These are phyloP conservation scores for Penstemon davidsonii DNA, from an alignment of 257 asterid species.

Conservation along the genomic window DNA sequence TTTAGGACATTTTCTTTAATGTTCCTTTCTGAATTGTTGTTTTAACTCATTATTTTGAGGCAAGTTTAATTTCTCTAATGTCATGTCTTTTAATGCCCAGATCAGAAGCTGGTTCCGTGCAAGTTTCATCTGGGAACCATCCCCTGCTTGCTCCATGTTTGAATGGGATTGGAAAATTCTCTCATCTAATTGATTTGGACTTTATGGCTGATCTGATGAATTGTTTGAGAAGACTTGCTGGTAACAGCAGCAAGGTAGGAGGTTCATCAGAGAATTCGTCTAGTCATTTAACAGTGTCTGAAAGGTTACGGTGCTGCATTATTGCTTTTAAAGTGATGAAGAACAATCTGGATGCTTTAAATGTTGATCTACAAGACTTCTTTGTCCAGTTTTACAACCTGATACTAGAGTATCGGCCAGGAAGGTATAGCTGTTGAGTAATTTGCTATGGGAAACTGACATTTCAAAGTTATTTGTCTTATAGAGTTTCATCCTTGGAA, in stretches of 20 bases:
- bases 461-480: background rate
- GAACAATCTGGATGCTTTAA: constrained; percentile 89
- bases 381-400: constrained; percentile 79
- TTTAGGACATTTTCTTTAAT: background rate
- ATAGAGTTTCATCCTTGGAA: background rate
- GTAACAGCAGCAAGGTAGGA: constrained; percentile 43
- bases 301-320: constrained; percentile 87
- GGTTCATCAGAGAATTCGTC: constrained; percentile 45
- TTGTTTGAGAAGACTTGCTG: constrained; percentile 77
- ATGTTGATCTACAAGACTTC: constrained; percentile 88
- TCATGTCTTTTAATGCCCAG: constrained; percentile 42
- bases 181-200: constrained; percentile 89
- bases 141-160: constrained; percentile 90
- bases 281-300: constrained; percentile 64
- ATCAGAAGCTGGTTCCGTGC: constrained; percentile 43
- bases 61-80: constrained; percentile 25
- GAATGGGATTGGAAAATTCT: constrained; percentile 83
- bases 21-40: background rate
- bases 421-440: constrained; percentile 55
- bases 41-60: background rate
- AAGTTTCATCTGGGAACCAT: constrained; percentile 50
- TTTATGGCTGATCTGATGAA: constrained; percentile 94
- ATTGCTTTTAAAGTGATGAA: constrained; percentile 91
- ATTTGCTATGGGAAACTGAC: background rate
- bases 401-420: constrained; percentile 84